A percentile compares a stretch with the other conserved stretches of the same genome.
Evolutionary conservation across 495 filamentous ascomycete species (phyloP).

Genomic region (Aspergillus asperescens): DNA sequence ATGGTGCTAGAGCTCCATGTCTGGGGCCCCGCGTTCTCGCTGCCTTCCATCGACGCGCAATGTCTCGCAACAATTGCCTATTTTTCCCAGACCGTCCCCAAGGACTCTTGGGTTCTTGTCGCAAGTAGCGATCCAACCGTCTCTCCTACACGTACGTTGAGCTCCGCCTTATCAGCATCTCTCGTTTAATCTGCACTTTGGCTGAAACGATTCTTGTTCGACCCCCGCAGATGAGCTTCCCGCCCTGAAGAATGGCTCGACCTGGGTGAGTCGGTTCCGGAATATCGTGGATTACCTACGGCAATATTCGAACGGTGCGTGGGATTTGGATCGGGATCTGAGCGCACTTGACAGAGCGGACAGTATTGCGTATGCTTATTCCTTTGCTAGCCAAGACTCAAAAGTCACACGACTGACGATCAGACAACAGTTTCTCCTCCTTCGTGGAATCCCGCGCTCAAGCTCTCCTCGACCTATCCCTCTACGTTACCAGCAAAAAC

Average conservation of each 20-base stretch:
- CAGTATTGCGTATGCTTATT: constrained; percentile 45
- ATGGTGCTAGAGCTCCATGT: constrained; percentile 79
- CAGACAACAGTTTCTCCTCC: constrained; percentile 45
- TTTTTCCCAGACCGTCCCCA: constrained; percentile 52
- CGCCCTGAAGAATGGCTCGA: constrained; percentile 57
- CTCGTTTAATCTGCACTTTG: constrained; percentile 9
- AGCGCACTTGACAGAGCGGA: constrained; percentile 46
- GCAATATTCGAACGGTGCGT: constrained; percentile 45
- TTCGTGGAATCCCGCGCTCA: constrained; percentile 60
- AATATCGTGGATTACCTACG: constrained; percentile 68
- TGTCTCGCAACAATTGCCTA: constrained; percentile 75
- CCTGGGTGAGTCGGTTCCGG: constrained; percentile 64
- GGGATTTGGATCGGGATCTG: constrained; percentile 51
- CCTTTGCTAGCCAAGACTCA: neutral
- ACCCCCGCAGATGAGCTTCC: constrained; percentile 62
- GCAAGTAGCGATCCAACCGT: constrained; percentile 68
- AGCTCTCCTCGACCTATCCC: constrained; percentile 67
- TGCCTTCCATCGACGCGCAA: constrained; percentile 87
- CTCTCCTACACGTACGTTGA: constrained; percentile 66
- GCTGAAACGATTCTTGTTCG: constrained; percentile 5
- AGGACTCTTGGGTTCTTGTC: constrained; percentile 66
- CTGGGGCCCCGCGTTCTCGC: constrained; percentile 82
- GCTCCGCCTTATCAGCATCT: constrained; percentile 9
- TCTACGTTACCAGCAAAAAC: constrained; percentile 85
- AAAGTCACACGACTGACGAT: constrained; percentile 14